A percentile compares a stretch with the other conserved stretches of the same genome.
These are phyloP conservation scores for Saccharomyces pastorianus DNA, from an alignment of 1,139 yeast species.

Conservation along the genomic window DNA sequence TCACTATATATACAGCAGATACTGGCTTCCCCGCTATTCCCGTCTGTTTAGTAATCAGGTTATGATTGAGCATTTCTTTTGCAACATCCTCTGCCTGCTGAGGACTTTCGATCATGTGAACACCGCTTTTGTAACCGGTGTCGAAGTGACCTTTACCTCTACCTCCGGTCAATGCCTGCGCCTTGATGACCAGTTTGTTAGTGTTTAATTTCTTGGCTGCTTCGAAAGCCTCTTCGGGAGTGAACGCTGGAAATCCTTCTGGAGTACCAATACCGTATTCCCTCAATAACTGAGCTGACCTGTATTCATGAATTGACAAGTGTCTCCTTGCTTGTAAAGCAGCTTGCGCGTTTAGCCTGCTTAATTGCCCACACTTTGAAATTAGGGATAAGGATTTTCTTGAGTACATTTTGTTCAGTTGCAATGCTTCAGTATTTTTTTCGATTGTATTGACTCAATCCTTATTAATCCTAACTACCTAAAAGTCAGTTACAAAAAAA, in stretches of 20 bases:
- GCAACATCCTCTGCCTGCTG: conserved; percentile 85
- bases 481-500: neutral
- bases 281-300: conserved; percentile 83
- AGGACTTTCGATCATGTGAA: conserved; percentile 76
- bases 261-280: conserved; percentile 86
- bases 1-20: conserved; percentile 92
- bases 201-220: conserved; percentile 57
- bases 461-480: neutral
- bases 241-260: conserved; percentile 80
- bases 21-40: conserved; percentile 97
- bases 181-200: conserved; percentile 81
- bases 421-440: neutral
- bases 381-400: neutral
- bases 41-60: conserved; percentile 94
- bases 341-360: neutral
- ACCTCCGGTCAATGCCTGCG: conserved; percentile 98
- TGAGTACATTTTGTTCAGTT: neutral
- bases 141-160: conserved; percentile 98
- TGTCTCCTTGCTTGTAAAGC: conserved; percentile 37
- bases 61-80: conserved; percentile 82
- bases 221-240: conserved; percentile 79
- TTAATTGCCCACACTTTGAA: neutral
- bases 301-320: conserved; percentile 89
- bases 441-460: neutral
- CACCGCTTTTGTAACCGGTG: conserved; percentile 95